These are phyloP conservation scores for Aspergillus udagawae DNA, from an alignment of 2,329 filamentous ascomycete species.

Conservation along the genomic window DNA sequence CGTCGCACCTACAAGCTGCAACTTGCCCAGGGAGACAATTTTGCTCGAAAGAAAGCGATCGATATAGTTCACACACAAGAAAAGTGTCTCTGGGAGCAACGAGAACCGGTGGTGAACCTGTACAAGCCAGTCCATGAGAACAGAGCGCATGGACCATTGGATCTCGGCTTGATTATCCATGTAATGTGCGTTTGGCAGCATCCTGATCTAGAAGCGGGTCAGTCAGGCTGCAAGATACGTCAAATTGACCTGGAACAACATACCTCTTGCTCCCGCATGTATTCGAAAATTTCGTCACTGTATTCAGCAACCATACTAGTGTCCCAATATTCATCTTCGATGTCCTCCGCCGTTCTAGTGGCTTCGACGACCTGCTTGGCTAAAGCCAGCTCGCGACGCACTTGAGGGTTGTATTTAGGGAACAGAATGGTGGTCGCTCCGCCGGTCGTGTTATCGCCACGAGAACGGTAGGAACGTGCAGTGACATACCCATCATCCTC, in stretches of 20 bases:
- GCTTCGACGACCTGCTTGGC: constrained; percentile 64
- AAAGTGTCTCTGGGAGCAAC: constrained; percentile 89
- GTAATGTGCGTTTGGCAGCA: constrained; percentile 87
- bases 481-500: constrained; percentile 69
- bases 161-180: constrained; percentile 98
- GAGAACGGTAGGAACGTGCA: constrained; percentile 72
- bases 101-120: constrained; percentile 92
- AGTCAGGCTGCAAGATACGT: constrained; percentile 12
- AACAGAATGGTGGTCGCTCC: constrained; percentile 64
- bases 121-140: constrained; percentile 96
- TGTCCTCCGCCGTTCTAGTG: constrained; percentile 65
- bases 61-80: constrained; percentile 93
- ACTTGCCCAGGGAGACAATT: constrained; percentile 88
- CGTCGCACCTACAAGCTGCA: constrained; percentile 93
- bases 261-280: constrained; percentile 88
- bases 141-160: constrained; percentile 96
- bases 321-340: constrained; percentile 87
- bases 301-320: constrained; percentile 98
- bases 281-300: constrained; percentile 88
- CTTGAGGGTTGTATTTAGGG: constrained; percentile 66
- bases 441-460: constrained; percentile 67
- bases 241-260: constrained; percentile 18
- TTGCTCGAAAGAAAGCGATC: constrained; percentile 94
- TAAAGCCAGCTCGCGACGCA: constrained; percentile 67
- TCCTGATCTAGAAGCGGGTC: constrained; percentile 54